These are phyloP conservation scores for Protea cynaroides DNA, from an alignment of 164 flowering plant genomes.

Conservation along the genomic window DNA sequence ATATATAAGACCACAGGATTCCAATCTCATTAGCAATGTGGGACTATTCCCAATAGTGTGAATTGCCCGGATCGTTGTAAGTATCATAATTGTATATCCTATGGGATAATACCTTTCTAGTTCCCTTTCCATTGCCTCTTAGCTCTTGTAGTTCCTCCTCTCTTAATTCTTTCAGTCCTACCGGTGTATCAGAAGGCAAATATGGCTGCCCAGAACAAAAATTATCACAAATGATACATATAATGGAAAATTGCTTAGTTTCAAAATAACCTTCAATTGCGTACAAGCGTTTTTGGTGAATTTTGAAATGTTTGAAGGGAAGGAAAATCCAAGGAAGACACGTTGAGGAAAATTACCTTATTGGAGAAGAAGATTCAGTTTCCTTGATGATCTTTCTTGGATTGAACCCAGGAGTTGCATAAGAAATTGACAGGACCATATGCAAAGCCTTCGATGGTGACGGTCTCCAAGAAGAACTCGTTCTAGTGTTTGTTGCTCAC, in stretches of 20 bases:
- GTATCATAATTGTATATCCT: conserved; percentile 72
- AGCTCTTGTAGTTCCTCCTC: conserved; percentile 63
- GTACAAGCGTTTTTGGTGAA: no score
- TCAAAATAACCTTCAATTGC: no score
- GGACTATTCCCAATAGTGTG: no score
- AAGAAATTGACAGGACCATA: conserved; percentile 76
- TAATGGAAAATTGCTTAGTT: no score
- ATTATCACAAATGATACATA: background rate
- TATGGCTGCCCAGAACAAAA: conserved; percentile 59
- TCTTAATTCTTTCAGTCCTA: conserved; percentile 63
- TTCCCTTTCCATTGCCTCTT: conserved; percentile 81
- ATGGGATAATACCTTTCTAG: conserved; percentile 53
- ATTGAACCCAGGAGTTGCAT: conserved; percentile 93
- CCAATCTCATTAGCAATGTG: no score
- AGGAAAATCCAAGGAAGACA: background rate
- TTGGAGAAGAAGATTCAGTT: conserved; percentile 76
- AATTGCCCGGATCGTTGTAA: conserved; percentile 94
- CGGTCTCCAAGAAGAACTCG: conserved; percentile 78
- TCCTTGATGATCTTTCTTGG: conserved; percentile 58
- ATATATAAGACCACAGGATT: no score
- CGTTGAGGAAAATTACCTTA: conserved; percentile 35
- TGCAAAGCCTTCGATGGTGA: conserved; percentile 74
- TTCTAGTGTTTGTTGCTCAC: conserved; percentile 73
- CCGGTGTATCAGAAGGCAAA: conserved; percentile 81
- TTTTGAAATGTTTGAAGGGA: no score